These are phyloP conservation scores for Neocatenulostroma microsporum DNA, from an alignment of 2,329 filamentous ascomycete genomes.

Conservation along the genomic window DNA sequence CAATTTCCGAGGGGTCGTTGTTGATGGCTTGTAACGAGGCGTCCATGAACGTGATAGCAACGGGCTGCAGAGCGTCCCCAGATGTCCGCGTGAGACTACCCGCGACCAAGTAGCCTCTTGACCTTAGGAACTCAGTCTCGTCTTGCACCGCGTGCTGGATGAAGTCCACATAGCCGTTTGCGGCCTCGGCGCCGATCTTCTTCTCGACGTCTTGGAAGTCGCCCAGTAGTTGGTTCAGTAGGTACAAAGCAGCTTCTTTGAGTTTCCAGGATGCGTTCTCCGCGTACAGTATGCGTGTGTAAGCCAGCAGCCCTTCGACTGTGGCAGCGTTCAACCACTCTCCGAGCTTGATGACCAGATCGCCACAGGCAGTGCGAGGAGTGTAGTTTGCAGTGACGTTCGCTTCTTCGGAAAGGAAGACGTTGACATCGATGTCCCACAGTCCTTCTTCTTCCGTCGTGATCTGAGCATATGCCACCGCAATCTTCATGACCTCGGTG, in stretches of 20 bases:
- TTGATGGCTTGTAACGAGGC: conserved; percentile 68
- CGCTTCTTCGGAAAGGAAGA: conserved; percentile 91
- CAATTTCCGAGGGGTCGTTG: conserved; percentile 71
- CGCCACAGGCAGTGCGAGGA: conserved; percentile 82
- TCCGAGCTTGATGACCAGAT: conserved; percentile 83
- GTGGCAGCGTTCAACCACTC: conserved; percentile 76
- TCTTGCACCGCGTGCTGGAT: conserved; percentile 68
- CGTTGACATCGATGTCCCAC: conserved; percentile 94
- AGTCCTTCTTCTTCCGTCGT: conserved; percentile 86
- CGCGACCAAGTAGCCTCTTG: conserved; percentile 78
- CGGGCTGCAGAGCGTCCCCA: conserved; percentile 44
- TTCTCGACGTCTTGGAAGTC: conserved; percentile 76
- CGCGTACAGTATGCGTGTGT: conserved; percentile 67
- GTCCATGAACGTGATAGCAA: conserved; percentile 59
- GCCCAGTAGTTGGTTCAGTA: conserved; percentile 74
- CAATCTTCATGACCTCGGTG: conserved; percentile 76
- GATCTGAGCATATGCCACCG: conserved; percentile 80
- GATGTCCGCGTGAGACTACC: conserved; percentile 68
- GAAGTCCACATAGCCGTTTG: conserved; percentile 68
- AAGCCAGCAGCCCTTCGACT: conserved; percentile 68
- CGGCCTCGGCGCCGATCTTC: conserved; percentile 59
- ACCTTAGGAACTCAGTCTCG: conserved; percentile 68
- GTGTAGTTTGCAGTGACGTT: conserved; percentile 95
- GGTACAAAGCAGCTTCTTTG: conserved; percentile 74
- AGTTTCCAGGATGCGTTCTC: conserved; percentile 50